A percentile compares a stretch with the other conserved stretches of the same genome.
These are phyloP conservation scores for Ceratobasidium sp. DNA, from an alignment of 1,284 basidiomycete genomes.

Conservation along the genomic window DNA sequence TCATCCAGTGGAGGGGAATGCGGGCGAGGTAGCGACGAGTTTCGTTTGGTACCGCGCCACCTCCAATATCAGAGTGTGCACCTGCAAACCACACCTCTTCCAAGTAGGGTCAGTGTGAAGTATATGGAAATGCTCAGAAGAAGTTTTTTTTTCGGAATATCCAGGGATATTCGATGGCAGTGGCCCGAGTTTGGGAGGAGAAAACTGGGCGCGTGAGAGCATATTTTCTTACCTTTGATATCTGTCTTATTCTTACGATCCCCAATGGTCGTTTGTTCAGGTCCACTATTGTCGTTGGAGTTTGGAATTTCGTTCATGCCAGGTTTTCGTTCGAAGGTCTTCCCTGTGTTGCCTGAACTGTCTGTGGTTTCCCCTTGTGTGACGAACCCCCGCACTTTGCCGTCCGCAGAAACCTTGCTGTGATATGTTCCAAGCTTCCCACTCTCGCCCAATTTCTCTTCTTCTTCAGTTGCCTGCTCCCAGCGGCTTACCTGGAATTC, in stretches of 20 bases:
- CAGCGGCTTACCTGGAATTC: constrained; percentile 67
- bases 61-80: constrained; percentile 45
- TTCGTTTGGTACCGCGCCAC: constrained; percentile 47
- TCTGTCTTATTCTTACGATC: background rate
- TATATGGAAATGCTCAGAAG: too few species aligned
- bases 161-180: too few species aligned
- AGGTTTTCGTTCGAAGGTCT: too few species aligned
- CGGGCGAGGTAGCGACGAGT: constrained; percentile 45
- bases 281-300: background rate
- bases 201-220: too few species aligned
- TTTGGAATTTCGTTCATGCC: background rate
- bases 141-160: too few species aligned
- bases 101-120: too few species aligned
- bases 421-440: background rate
- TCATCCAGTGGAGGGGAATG: constrained; percentile 48
- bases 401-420: background rate
- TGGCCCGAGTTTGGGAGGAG: too few species aligned
- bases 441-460: background rate
- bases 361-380: background rate
- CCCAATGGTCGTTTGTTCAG: background rate
- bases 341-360: background rate
- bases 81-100: too few species aligned
- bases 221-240: background rate
- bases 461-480: constrained; percentile 7
- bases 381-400: background rate